Base-by-base conservation (phyloP, 257 asterid species). In the Knoxia roxburghii region DNA sequence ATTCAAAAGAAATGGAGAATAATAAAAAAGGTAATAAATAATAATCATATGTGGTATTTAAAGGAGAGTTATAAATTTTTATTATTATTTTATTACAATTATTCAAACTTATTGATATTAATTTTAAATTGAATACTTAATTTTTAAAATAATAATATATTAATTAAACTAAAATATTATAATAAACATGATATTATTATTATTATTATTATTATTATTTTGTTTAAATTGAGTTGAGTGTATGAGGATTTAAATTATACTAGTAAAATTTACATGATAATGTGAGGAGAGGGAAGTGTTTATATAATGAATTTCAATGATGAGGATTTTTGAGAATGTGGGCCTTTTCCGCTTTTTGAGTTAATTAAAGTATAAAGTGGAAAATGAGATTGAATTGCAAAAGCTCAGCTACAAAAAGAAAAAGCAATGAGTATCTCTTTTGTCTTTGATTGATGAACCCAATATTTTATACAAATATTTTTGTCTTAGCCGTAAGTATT, bases 361-460 rank as follows among this genome's bases (percentile, higher is more conserved):
- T 70, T 59, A 6, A 59, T 60, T 3, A 59, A 70, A 70, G 62
- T 52, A 59, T 60, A 60, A 52, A 70, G 64, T 39, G 68, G 18
- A 61, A 43, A 70, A 60, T 59, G 67, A 49, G 33, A 15, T 39
- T 37, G 50, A 11, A 13, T 5, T 37, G 52, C 55, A 67, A 67
- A 67, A 67, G 62, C 52, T 51, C 51, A 67, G 61, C 6, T 15
- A 23, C 41, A 17, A 48, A 70, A 59, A 51, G 41, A 41, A 3
- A 66, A 66, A 32, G 35, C n/a, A n/a, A n/a, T n/a, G n/a, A n/a
- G 50, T 65, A 66, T 66, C 27, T 18, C 23, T 39, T n/a, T 14
- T 18, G 45, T 48, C 45, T 64, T 48, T n/a, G 58, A 65, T 15
- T 32, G n/a, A 57, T 30, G 23, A 48, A 56, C 21, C 24, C 64